Conservation (phyloP, 2,329 filamentous ascomycete species). For the Penicillium sp. region DNA sequence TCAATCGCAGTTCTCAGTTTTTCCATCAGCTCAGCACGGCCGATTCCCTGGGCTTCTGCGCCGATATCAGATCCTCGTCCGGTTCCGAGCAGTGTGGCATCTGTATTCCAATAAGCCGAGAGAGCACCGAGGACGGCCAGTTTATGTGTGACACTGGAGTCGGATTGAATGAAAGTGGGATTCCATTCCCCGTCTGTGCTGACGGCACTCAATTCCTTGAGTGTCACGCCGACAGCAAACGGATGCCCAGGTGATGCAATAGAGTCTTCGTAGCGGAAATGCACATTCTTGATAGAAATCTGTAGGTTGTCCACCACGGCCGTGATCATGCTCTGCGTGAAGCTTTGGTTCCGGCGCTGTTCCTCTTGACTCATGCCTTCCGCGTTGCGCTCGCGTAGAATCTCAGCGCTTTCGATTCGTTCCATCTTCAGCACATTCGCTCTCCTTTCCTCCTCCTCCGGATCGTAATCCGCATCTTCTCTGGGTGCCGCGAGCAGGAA, state of each 20-base stretch:
- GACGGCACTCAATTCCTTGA: constrained; percentile 95
- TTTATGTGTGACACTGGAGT: constrained; percentile 81
- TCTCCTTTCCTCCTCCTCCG: constrained; percentile 84
- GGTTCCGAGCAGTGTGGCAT: constrained; percentile 76
- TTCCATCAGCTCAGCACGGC: constrained; percentile 71
- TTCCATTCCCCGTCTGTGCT: constrained; percentile 95
- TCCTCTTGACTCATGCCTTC: constrained; percentile 94
- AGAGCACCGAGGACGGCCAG: constrained; percentile 84
- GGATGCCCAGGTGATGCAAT: constrained; percentile 93
- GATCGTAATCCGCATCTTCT: constrained; percentile 89
- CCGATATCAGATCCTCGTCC: constrained; percentile 68
- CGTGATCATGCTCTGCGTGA: constrained; percentile 89
- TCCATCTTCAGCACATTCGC: constrained; percentile 96
- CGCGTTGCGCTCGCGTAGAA: constrained; percentile 87
- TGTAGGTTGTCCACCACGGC: constrained; percentile 99
- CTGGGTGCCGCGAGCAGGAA: constrained; percentile 93
- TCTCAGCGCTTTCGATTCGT: constrained; percentile 92
- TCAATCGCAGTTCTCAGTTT: constrained; percentile 78
- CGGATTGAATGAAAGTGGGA: constrained; percentile 91
- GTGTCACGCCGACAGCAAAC: constrained; percentile 85
- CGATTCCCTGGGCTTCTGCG: constrained; percentile 57
- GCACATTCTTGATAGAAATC: constrained; percentile 96
- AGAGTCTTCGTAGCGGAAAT: constrained; percentile 96
- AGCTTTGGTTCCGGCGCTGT: constrained; percentile 95
- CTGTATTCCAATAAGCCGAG: constrained; percentile 97